phyloP scores from a whole-genome alignment of 352 stramenopile species.

The Pythium myriotylum region DNA sequence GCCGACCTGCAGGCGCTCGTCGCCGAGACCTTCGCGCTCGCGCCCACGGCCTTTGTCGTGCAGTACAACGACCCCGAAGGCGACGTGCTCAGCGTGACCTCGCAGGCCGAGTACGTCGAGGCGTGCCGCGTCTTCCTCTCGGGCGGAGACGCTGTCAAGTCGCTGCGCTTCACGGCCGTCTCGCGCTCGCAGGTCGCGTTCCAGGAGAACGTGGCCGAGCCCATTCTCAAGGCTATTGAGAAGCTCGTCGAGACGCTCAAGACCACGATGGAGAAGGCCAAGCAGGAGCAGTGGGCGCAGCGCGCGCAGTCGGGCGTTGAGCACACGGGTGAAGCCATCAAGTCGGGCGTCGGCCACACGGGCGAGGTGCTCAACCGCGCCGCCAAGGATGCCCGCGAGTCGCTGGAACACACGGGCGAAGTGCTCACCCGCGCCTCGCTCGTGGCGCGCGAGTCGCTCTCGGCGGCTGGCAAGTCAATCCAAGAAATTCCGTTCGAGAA shows the following conservation, averaged over 20 bases:
- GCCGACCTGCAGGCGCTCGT: conserved; percentile 58
- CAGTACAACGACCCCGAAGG: conserved; percentile 84
- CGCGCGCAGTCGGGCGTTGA: conserved; percentile 45
- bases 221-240: conserved; percentile 81
- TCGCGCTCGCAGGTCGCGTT: conserved; percentile 61
- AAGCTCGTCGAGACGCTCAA: conserved; percentile 81
- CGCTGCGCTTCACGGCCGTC: conserved; percentile 72
- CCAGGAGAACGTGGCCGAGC: conserved; percentile 80
- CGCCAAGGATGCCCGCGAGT: conserved; percentile 32
- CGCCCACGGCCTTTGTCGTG: conserved; percentile 53
- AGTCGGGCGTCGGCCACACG: conserved; percentile 60
- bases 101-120: conserved; percentile 66
- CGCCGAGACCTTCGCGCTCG: conserved; percentile 58
- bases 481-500: conserved; percentile 87
- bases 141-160: conserved; percentile 37
- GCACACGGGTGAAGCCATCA: conserved; percentile 32
- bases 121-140: conserved; percentile 61
- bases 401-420: conserved; percentile 23
- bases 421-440: conserved; percentile 43
- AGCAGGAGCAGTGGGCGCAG: conserved; percentile 77
- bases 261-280: conserved; percentile 80
- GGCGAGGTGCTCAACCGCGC: conserved; percentile 64
- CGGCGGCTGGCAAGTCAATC: conserved; percentile 37
- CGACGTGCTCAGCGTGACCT: conserved; percentile 72
- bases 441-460: conserved; percentile 29